Conservation (phyloP, 495 filamentous ascomycete genomes). For the Penicillium canariense region DNA sequence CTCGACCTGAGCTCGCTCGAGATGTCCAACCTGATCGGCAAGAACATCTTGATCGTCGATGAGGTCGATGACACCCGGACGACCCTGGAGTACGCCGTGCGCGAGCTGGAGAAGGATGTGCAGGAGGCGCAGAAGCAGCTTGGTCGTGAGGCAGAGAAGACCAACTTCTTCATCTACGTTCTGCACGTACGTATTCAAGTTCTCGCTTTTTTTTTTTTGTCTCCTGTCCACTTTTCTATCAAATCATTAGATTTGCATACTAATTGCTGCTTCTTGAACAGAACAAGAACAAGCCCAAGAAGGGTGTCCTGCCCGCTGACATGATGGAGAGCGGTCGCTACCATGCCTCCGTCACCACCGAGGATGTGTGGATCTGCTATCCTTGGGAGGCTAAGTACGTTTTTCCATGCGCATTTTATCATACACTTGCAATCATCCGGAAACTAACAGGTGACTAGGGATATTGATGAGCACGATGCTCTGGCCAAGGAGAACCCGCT, state of each 20-base stretch:
- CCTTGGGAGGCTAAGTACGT: conserved; percentile 93
- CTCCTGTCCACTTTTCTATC: too few species aligned
- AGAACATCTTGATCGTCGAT: conserved; percentile 97
- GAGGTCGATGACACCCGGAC: conserved; percentile 98
- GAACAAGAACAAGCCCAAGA: conserved; percentile 97
- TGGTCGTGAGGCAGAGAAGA: conserved; percentile 66
- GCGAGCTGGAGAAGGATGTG: conserved; percentile 96
- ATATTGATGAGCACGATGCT: conserved; percentile 90
- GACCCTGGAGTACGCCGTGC: conserved; percentile 93
- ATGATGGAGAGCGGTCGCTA: conserved; percentile 77
- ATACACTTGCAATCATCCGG: background rate
- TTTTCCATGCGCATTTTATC: background rate
- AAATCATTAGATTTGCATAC: background rate
- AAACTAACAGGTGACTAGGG: conserved; percentile 39
- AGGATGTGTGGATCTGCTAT: conserved; percentile 97
- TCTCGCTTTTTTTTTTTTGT: background rate
- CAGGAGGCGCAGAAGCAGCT: conserved; percentile 70
- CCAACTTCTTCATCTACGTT: conserved; percentile 90
- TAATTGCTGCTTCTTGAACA: conserved; percentile 29
- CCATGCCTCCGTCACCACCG: conserved; percentile 79
- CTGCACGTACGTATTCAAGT: conserved; percentile 74
- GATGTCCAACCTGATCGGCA: conserved; percentile 91
- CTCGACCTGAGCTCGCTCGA: conserved; percentile 85
- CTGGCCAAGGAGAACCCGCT: conserved; percentile 57
- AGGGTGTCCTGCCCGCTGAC: conserved; percentile 76